Conservation (phyloP, 179 eudicot genomes). For the Amaranthus tricolor region DNA sequence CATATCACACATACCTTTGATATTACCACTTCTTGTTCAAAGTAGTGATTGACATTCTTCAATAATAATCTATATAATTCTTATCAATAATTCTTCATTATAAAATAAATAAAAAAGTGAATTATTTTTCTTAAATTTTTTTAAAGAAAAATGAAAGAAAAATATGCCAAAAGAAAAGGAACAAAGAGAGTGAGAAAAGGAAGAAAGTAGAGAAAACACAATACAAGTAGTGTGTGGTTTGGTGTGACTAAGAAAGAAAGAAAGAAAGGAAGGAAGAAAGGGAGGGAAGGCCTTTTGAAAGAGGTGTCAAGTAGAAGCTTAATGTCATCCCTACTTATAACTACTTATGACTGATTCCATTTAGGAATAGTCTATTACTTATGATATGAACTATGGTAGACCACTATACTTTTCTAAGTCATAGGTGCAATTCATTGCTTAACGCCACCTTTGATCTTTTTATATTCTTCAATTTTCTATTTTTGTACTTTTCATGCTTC, state of each 20-base stretch:
- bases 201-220: not conserved
- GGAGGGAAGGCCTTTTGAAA: not conserved
- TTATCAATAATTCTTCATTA: too few species aligned
- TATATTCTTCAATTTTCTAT: too few species aligned
- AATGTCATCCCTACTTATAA: constrained; percentile 31
- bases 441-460: not conserved
- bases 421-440: constrained; percentile 9
- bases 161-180: constrained; percentile 6
- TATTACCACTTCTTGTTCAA: too few species aligned
- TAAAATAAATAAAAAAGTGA: not conserved
- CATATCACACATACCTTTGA: not conserved
- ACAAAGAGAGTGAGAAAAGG: not conserved
- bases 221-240: not conserved
- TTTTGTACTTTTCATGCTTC: too few species aligned
- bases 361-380: constrained; percentile 14
- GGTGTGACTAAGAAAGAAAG: constrained; percentile 1
- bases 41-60: too few species aligned
- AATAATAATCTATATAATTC: too few species aligned
- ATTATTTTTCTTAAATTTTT: not conserved
- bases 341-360: constrained; percentile 41
- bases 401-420: constrained; percentile 8
- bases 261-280: too few species aligned
- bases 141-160: not conserved
- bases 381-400: not conserved
- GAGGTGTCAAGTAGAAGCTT: not conserved